These are phyloP conservation scores for Aphanocladium album DNA, from an alignment of 2,329 filamentous ascomycete genomes.

Conservation along the genomic window DNA sequence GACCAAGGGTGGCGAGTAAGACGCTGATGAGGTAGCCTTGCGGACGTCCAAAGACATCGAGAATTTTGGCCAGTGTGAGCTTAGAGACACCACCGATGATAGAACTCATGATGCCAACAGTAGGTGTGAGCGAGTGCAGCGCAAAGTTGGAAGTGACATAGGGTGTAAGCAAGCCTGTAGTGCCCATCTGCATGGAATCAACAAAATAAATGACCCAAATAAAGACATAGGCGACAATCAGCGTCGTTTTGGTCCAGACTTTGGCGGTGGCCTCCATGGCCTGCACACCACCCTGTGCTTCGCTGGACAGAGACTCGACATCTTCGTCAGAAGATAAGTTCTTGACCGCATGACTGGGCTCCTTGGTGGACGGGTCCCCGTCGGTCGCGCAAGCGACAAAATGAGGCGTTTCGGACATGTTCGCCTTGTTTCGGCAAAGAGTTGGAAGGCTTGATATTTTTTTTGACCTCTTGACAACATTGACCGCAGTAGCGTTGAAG, in stretches of 20 bases:
- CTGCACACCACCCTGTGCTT: slow-evolving; percentile 31
- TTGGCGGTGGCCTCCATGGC: slow-evolving; percentile 35
- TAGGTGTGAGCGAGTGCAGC: slow-evolving; percentile 31
- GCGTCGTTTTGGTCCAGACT: slow-evolving; percentile 33
- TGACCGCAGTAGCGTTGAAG: no score
- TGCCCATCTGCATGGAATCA: slow-evolving; percentile 30
- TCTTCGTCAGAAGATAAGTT: background rate
- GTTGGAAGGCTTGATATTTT: background rate
- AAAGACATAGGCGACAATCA: slow-evolving; percentile 34
- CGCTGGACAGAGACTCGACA: slow-evolving; percentile 16
- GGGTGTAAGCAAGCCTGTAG: slow-evolving; percentile 10
- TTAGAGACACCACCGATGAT: slow-evolving; percentile 24
- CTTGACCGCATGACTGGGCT: background rate
- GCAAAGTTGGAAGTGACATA: slow-evolving; percentile 35
- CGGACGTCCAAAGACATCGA: slow-evolving; percentile 32
- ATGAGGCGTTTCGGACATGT: background rate
- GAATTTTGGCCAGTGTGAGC: slow-evolving; percentile 28
- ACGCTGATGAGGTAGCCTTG: slow-evolving; percentile 29
- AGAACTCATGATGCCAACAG: slow-evolving; percentile 40
- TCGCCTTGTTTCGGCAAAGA: background rate
- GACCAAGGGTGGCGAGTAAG: slow-evolving; percentile 32
- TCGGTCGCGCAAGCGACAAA: background rate
- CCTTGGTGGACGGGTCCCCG: background rate
- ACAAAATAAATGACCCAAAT: slow-evolving; percentile 47
- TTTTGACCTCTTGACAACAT: no score